Evolutionary conservation across 192 early-diverging fungal species (phyloP), one percentile per base, ranked within the genome.

Genomic region (Linderina pennispora): DNA sequence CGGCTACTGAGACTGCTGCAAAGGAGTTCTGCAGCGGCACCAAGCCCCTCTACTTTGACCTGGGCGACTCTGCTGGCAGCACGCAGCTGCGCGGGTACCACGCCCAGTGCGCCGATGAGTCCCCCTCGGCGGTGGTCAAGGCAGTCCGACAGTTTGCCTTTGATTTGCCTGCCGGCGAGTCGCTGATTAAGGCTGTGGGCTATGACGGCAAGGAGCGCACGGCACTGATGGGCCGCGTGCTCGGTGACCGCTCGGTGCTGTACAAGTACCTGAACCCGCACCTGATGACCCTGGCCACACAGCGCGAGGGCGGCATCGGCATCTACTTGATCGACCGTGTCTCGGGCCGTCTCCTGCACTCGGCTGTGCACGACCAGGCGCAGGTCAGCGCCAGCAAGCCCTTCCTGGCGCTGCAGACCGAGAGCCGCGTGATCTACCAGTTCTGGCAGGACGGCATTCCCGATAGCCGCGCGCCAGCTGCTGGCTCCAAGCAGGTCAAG

Each of bases 201-300:
- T 59, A 62, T 38, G 17, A 42, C 17, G 60, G 55, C 43, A 58
- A 53, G 1, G 75, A 90, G 39, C 72, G 79, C 35, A 77, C 95
- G 7, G 90, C 97, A 4, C 91, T 91, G 16, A 48, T 95, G 19
- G 97, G 97, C 15, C 82, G 92, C 13, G 91, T 97, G 5, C 80
- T 97, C 10, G 97, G 94, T 40, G 82, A 97, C 61, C 89, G 97
- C 22, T 83, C 80, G 26, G 97, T 99, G 4, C 80, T 91, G n/a
- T 99, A 95, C 85, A 99, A 99, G 66, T 99, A 97, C 71, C 76
- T 97, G 48, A 97, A 94, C 69, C 95, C 97, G 36, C 89, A 98
- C 63, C 50, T 94, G 16, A 54, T 87, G 26, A 84, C 88, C 0
- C 51, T 95, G 13, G 83, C 85, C 31, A 84, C 92, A 4, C 47